Conservation (phyloP, 1,284 basidiomycete genomes). For the Ceratobasidium sp. region DNA sequence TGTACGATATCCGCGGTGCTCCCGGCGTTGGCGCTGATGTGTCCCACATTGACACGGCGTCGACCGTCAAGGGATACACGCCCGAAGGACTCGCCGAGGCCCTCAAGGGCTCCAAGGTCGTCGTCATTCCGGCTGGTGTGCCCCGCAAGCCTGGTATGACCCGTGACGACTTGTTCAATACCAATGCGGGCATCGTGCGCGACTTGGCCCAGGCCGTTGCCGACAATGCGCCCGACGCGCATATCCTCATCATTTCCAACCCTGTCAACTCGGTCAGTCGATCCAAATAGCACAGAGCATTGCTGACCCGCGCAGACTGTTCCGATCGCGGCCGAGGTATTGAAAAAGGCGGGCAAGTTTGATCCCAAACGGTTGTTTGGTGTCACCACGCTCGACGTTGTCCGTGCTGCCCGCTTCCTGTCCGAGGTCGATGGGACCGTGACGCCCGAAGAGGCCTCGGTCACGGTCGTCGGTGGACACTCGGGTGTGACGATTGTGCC, state of each 20-base stretch:
- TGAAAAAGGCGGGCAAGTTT: conserved; percentile 93
- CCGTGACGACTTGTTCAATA: conserved; percentile 99
- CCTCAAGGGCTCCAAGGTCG: conserved; percentile 84
- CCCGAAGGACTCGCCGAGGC: conserved; percentile 87
- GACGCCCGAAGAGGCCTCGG: conserved; percentile 68
- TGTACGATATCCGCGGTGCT: conserved; percentile 92
- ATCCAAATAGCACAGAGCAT: too few species aligned
- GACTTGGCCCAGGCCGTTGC: conserved; percentile 91
- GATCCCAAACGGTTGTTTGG: conserved; percentile 78
- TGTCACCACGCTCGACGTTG: conserved; percentile 97
- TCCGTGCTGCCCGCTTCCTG: conserved; percentile 93
- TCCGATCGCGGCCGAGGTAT: conserved; percentile 92
- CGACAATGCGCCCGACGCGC: conserved; percentile 86
- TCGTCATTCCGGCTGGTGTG: conserved; percentile 98
- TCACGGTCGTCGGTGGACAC: conserved; percentile 96
- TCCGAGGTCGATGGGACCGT: conserved; percentile 69
- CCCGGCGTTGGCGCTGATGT: conserved; percentile 93
- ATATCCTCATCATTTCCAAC: conserved; percentile 97
- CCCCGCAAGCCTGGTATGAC: conserved; percentile 92
- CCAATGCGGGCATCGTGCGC: conserved; percentile 94
- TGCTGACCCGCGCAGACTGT: conserved; percentile 59
- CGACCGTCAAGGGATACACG: conserved; percentile 82
- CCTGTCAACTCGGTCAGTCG: conserved; percentile 75
- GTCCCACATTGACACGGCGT: conserved; percentile 90
- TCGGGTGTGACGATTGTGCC: conserved; percentile 96